Base-by-base conservation (phyloP, 495 filamentous ascomycete species). In the Neurospora tetrasperma region DNA sequence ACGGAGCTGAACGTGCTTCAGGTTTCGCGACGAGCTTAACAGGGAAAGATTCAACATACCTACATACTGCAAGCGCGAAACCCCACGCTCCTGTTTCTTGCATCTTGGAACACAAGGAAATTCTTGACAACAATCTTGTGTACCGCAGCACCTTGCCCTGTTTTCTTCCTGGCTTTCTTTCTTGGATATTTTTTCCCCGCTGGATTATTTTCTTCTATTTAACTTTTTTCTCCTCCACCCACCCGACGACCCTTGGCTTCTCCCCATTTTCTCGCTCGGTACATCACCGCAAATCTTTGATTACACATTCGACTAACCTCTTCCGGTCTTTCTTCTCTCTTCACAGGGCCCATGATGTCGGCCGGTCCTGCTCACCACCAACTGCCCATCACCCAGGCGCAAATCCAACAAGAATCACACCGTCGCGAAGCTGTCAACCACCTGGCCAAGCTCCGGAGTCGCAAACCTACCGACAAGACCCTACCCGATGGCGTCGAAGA, bases 381-480 rank as follows among this genome's bases (percentile, higher is more conserved):
- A 42, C 88, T 87, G 42, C 88, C 89, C 42, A 89, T 90, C 86
- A 85, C 89, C 76, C 84, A 86, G 71, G 81, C 83, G 14, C 83
- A 84, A 59, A 72, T 89, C 75, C 86, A 86, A 59, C 85, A 86
- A 72, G 87, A 90, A 77, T 87, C 89, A 70, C 84, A 85, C 44
- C 78, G 83, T 48, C 85, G 86, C 70, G 79, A 84, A 62, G 82
- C 86, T 66, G 88, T 86, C 59, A 87, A 85, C 73, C 90, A 93
- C 73, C 82, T 85, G 41, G 90, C 91, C 16, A 92, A 94, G 77
- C 89, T 93, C 68, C 88, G 92, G 70, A 91, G 91, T 74, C 88
- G 88, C 76, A 96, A 94, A 80, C 96, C 96, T 8, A 97, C 94
- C 39, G 96, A 99, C 82, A 96, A 92, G 86, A 94, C 91, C 73